phyloP scores from a whole-genome alignment of 2,329 filamentous ascomycete species.

The Nigrospora oryzae region DNA sequence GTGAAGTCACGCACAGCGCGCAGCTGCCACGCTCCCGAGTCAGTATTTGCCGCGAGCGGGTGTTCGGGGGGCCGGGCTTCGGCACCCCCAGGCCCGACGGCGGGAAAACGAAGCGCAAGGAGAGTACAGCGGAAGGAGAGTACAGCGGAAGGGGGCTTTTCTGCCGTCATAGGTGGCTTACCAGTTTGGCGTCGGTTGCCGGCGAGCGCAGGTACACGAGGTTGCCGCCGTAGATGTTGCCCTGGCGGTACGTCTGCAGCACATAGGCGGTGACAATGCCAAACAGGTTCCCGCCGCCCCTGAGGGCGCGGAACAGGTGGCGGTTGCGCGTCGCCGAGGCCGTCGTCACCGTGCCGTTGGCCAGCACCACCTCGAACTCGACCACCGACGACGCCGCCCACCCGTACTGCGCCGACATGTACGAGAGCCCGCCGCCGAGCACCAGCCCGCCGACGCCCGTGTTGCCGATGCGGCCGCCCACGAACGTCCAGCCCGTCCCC shows the following conservation, averaged over 20 bases:
- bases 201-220: constrained; percentile 23
- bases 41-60: too few species aligned
- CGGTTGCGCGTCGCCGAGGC: constrained; percentile 31
- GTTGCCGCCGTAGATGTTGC: constrained; percentile 34
- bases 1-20: constrained; percentile 44
- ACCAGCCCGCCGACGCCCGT: constrained; percentile 36
- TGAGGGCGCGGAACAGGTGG: constrained; percentile 43
- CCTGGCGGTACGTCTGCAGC: constrained; percentile 31
- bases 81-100: too few species aligned
- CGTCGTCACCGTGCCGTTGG: constrained; percentile 36
- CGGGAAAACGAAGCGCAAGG: too few species aligned
- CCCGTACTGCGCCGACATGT: constrained; percentile 40
- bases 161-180: too few species aligned
- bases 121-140: too few species aligned
- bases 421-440: constrained; percentile 47
- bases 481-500: constrained; percentile 31
- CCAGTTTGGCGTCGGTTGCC: constrained; percentile 18
- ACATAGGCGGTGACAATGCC: constrained; percentile 38
- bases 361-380: constrained; percentile 43
- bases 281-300: constrained; percentile 49
- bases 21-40: constrained; percentile 32
- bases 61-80: too few species aligned
- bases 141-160: too few species aligned
- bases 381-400: constrained; percentile 41
- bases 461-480: constrained; percentile 34